phyloP scores from a whole-genome alignment of 1,139 yeast genomes.

The Suhomyces kunorum region DNA sequence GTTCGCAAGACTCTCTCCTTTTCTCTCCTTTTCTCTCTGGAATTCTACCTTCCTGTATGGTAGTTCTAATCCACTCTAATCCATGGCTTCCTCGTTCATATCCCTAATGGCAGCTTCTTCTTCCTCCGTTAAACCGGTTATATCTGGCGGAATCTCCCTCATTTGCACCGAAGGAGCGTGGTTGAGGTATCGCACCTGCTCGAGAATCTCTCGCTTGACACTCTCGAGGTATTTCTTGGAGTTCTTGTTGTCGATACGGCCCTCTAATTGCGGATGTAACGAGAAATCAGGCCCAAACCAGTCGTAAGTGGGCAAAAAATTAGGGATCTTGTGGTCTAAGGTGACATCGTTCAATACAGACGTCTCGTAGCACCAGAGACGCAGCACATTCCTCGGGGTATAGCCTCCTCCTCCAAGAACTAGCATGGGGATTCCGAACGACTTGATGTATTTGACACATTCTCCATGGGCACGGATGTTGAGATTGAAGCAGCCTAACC shows the following conservation, averaged over 20 bases:
- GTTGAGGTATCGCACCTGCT: constrained; percentile 76
- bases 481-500: constrained; percentile 89
- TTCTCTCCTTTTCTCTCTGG: too few species aligned
- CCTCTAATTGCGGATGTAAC: constrained; percentile 86
- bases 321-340: constrained; percentile 75
- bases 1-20: too few species aligned
- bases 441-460: constrained; percentile 82
- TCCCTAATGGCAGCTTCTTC: constrained; percentile 58
- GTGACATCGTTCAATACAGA: constrained; percentile 80
- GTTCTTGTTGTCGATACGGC: constrained; percentile 85
- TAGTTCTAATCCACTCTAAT: background rate
- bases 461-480: constrained; percentile 94
- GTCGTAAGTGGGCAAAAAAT: constrained; percentile 74
- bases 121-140: constrained; percentile 63
- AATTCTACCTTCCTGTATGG: too few species aligned
- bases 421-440: constrained; percentile 85
- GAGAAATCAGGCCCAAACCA: constrained; percentile 94
- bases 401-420: constrained; percentile 98
- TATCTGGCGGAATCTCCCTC: constrained; percentile 86
- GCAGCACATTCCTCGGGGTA: constrained; percentile 91
- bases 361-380: constrained; percentile 96
- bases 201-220: constrained; percentile 73
- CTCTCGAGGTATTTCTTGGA: constrained; percentile 81
- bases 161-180: constrained; percentile 95
- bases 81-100: constrained; percentile 48